Percentiles rank a stretch among this genome's conserved stretches.
These are phyloP conservation scores for Sphaerostilbella broomeana DNA, from an alignment of 2,329 filamentous ascomycete genomes.

Conservation along the genomic window DNA sequence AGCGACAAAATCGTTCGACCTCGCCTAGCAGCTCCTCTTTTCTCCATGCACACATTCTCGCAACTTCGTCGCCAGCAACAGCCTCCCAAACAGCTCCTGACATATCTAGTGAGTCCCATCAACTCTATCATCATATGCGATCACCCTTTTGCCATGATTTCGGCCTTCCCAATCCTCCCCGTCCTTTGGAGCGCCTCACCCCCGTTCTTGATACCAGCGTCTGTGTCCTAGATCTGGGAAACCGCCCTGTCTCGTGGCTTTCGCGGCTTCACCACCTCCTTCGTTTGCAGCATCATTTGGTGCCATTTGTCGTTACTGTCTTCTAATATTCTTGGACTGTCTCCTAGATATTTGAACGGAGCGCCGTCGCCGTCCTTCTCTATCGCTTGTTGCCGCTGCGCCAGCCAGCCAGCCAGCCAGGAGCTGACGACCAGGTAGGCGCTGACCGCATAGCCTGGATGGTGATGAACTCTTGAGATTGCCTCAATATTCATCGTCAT, in stretches of 20 bases:
- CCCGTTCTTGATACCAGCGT: slow-evolving; percentile 5
- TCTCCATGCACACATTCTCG: slow-evolving; percentile 37
- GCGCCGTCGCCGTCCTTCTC: slow-evolving; percentile 8
- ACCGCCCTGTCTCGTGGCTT: slow-evolving; percentile 4
- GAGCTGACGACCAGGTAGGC: slow-evolving; percentile 23
- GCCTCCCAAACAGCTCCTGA: slow-evolving; percentile 26
- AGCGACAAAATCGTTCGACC: slow-evolving; percentile 36
- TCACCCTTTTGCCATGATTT: slow-evolving; percentile 25
- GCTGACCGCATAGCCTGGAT: slow-evolving; percentile 30
- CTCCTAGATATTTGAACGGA: slow-evolving; percentile 7
- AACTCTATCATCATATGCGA: slow-evolving; percentile 31
- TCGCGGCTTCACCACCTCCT: slow-evolving; percentile 8
- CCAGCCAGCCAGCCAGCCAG: slow-evolving; percentile 28
- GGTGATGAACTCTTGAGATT: slow-evolving; percentile 23
- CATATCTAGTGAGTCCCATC: slow-evolving; percentile 33
- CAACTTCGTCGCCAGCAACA: slow-evolving; percentile 30
- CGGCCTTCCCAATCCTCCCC: slow-evolving; percentile 18
- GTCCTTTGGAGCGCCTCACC: slow-evolving; percentile 16
- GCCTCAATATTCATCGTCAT: slow-evolving; percentile 16
- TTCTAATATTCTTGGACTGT: slow-evolving; percentile 10
- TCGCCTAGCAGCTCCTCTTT: slow-evolving; percentile 36
- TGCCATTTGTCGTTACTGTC: neutral
- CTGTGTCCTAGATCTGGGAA: slow-evolving; percentile 8
- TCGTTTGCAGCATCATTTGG: slow-evolving; percentile 4
- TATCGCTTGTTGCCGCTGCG: slow-evolving; percentile 21